Conservation (phyloP, 768 basidiomycete genomes). For the Crassisporium funariophilum region DNA sequence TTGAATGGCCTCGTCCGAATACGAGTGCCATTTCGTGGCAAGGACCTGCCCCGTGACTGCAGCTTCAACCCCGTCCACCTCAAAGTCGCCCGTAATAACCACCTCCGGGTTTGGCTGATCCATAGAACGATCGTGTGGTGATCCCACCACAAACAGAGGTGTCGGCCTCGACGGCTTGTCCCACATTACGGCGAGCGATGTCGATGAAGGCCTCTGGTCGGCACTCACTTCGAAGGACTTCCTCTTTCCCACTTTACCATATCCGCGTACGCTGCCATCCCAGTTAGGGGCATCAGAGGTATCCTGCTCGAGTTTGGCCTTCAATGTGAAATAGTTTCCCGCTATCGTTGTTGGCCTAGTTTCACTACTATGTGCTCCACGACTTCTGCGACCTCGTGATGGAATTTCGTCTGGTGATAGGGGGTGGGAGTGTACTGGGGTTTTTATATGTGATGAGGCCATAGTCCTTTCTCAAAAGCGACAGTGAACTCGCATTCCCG, state of each 20-base stretch:
- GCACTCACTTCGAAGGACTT: constrained; percentile 20
- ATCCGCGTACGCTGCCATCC: constrained; percentile 60
- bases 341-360: constrained; percentile 29
- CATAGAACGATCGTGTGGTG: constrained; percentile 31
- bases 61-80: constrained; percentile 34
- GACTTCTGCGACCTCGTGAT: constrained; percentile 49
- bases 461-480: constrained; percentile 19
- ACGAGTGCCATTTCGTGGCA: constrained; percentile 74
- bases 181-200: constrained; percentile 43
- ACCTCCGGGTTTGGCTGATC: constrained; percentile 31
- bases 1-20: constrained; percentile 75
- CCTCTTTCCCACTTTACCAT: constrained; percentile 43
- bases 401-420: constrained; percentile 60
- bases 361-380: constrained; percentile 28
- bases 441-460: constrained; percentile 46
- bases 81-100: constrained; percentile 35
- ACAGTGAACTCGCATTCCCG: background rate
- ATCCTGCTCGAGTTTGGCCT: constrained; percentile 58
- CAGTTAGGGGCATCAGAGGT: constrained; percentile 33
- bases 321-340: constrained; percentile 63
- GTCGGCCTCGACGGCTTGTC: constrained; percentile 29
- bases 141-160: constrained; percentile 47
- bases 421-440: constrained; percentile 72
- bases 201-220: constrained; percentile 29
- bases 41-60: constrained; percentile 51